phyloP scores from a whole-genome alignment of 2,329 filamentous ascomycete species.

The Penicillium verrucosum region DNA sequence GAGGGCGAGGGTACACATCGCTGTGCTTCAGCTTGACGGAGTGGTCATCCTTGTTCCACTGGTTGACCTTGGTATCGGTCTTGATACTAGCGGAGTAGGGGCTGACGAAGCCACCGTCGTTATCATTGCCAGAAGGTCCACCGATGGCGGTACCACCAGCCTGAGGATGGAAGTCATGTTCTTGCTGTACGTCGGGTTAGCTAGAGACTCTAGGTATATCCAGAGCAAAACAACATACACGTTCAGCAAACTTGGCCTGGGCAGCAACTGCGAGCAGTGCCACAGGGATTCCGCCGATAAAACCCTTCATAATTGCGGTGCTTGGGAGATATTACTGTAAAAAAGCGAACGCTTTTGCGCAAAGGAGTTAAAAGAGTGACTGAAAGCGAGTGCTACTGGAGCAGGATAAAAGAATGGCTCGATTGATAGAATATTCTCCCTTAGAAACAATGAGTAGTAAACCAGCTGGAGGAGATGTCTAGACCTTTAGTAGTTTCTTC shows the following conservation, averaged over 20 bases:
- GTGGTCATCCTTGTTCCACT: conserved; percentile 23
- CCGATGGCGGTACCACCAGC: conserved; percentile 14
- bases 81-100: conserved; percentile 15
- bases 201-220: not conserved
- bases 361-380: conserved; percentile 20
- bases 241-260: conserved; percentile 25
- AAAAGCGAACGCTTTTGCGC: conserved; percentile 1
- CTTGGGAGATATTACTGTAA: conserved; percentile 10
- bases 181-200: conserved; percentile 4
- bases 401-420: conserved; percentile 21
- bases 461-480: conserved; percentile 3
- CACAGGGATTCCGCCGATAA: conserved; percentile 35
- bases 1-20: conserved; percentile 7
- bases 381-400: conserved; percentile 9
- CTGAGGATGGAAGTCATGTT: conserved; percentile 5
- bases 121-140: conserved; percentile 22
- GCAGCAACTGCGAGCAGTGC: conserved; percentile 35
- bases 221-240: conserved; percentile 3
- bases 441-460: not conserved
- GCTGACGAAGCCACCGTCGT: conserved; percentile 13
- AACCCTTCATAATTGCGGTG: conserved; percentile 34
- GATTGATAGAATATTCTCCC: conserved; percentile 10
- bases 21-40: conserved; percentile 20
- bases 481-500: conserved; percentile 21
- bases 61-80: conserved; percentile 15